Conservation (phyloP, 2,329 filamentous ascomycete genomes). For the Thermoascus crustaceus region DNA sequence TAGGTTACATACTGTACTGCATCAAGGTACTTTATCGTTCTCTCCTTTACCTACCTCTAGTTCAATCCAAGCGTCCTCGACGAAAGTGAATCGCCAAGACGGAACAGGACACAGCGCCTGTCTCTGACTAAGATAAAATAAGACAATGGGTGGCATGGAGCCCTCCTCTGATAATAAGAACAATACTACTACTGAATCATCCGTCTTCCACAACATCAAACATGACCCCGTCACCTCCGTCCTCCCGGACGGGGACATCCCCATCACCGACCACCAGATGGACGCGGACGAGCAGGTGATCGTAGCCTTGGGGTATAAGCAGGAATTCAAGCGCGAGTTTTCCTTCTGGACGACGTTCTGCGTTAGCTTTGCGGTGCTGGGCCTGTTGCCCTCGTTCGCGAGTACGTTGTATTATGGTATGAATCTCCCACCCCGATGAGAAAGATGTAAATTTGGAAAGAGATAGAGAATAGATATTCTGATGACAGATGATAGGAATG, state of each 20-base stretch:
- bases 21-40: too few relatives aligned
- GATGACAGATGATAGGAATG: constrained; percentile 28
- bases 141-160: too few relatives aligned
- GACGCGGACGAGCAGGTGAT: constrained; percentile 36
- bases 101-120: too few relatives aligned
- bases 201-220: constrained; percentile 14
- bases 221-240: constrained; percentile 31
- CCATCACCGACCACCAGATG: constrained; percentile 27
- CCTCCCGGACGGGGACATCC: constrained; percentile 30
- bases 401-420: constrained; percentile 64
- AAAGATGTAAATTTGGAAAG: not conserved
- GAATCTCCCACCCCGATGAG: constrained; percentile 9
- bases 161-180: too few relatives aligned
- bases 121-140: too few relatives aligned
- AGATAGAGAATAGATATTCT: not conserved
- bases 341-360: constrained; percentile 67
- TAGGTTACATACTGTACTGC: too few relatives aligned
- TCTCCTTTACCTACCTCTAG: too few relatives aligned
- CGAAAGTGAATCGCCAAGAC: too few relatives aligned
- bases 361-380: constrained; percentile 65
- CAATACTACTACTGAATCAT: too few relatives aligned
- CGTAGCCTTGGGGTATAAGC: constrained; percentile 44
- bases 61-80: too few relatives aligned
- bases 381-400: constrained; percentile 62
- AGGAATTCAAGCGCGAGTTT: constrained; percentile 63